phyloP scores from a whole-genome alignment of 2,329 filamentous ascomycete genomes.

The Pyricularia sp. region DNA sequence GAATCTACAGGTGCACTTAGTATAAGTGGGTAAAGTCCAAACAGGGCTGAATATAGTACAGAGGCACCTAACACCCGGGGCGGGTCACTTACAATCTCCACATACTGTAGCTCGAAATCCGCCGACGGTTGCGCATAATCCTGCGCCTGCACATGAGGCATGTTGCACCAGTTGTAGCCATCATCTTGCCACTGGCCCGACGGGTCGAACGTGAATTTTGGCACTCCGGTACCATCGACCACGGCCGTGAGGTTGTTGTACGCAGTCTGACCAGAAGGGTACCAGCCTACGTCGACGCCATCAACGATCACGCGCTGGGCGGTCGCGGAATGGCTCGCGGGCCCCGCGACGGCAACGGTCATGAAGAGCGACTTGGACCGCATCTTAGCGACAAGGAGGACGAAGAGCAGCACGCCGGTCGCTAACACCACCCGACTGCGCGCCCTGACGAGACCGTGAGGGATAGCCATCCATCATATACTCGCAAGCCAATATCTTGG shows the following conservation, averaged over 20 bases:
- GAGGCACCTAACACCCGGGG: neutral
- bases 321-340: neutral
- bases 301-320: neutral
- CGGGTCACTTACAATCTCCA: conserved; percentile 49
- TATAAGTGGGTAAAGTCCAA: neutral
- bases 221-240: conserved; percentile 33
- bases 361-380: neutral
- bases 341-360: neutral
- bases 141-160: conserved; percentile 61
- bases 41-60: neutral
- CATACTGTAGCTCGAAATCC: conserved; percentile 57
- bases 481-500: neutral
- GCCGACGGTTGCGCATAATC: conserved; percentile 46
- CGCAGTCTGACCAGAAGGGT: conserved; percentile 13
- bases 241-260: conserved; percentile 18
- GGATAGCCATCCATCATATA: neutral
- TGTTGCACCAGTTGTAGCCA: conserved; percentile 73
- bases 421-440: neutral
- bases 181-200: conserved; percentile 43
- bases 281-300: conserved; percentile 13
- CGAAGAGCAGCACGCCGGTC: neutral
- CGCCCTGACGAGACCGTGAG: neutral
- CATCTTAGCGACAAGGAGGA: conserved; percentile 4
- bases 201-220: conserved; percentile 63
- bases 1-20: conserved; percentile 36